Evolutionary conservation across 2,329 filamentous ascomycete species (phyloP), one percentile per base, ranked within the genome.

Genomic region (Arthrobotrys conoides): DNA sequence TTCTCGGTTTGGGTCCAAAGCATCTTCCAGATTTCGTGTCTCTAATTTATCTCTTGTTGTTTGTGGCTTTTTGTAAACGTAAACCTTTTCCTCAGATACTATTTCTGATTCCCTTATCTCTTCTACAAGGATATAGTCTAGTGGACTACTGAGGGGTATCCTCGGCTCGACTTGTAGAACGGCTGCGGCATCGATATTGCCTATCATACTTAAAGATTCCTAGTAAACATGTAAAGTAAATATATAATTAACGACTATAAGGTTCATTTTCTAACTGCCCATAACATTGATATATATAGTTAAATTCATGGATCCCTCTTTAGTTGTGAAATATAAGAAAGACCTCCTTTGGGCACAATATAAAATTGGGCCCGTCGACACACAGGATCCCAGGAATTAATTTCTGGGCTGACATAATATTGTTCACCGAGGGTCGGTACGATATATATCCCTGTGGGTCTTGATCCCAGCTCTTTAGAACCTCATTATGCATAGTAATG

Each of bases 381-480:
- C 8, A 44, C 3, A 44, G 6, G 10, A 36, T 30, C 6, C 27
- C 6, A 30, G 27, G 27, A 41, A 27, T 2, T 4, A 41, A 27
- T 2, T 4, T 38, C 36, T 12, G 57, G 57, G 57, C 57, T 61
- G 57, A 61, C 57, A 44, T 44, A 61, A 61, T 61, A 61, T 44
- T 44, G 24, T 27, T 0, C 10, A n/a, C 8, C n/a, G 2, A 12
- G 18, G 12, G 41, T 27, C 57, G 36, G 57, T 44, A 61, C 30
- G n/a, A 38, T 16, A 4, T 18, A 61, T 61, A 61, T 61, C 18
- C 44, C 20, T 10, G 36, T 18, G 20, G 44, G 36, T 6, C 20
- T 4, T 27, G n/a, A 61, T 44, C 57, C 57, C 12, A 27, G 33
- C 36, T 30, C n/a, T 20, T 9, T 18, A 27, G 36, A 24, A 44